Evolutionary conservation across 306 rosid genomes (phyloP).

Genomic region (Cicer bijugum): DNA sequence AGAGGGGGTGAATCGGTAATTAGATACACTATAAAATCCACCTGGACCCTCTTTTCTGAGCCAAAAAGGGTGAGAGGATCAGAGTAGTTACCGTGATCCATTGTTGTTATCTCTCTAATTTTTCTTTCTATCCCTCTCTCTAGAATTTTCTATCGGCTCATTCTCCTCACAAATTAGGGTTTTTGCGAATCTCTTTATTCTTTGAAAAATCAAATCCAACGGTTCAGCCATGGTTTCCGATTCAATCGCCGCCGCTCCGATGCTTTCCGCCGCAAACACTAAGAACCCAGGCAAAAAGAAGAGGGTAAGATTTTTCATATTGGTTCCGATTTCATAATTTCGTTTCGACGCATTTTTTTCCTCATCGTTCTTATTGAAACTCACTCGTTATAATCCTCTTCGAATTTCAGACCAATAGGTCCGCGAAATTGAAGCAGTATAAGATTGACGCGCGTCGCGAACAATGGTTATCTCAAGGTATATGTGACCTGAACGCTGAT

Average conservation of each 20-base stretch:
- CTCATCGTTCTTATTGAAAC: neutral
- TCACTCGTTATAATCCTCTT: neutral
- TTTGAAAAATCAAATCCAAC: conserved; percentile 47
- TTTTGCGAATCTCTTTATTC: conserved; percentile 49
- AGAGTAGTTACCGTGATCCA: conserved; percentile 83
- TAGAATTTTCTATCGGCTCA: conserved; percentile 44
- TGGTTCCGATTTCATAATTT: neutral
- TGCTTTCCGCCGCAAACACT: conserved; percentile 69
- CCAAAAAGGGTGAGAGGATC: conserved; percentile 64
- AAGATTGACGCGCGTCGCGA: conserved; percentile 98
- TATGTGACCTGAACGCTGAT: neutral
- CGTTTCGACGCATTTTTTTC: neutral
- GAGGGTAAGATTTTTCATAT: conserved; percentile 62
- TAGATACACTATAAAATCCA: conserved; percentile 17
- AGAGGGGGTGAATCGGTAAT: conserved; percentile 43
- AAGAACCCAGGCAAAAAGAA: conserved; percentile 85
- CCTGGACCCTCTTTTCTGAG: conserved; percentile 37
- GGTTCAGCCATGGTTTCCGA: conserved; percentile 75
- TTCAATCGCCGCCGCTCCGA: conserved; percentile 66
- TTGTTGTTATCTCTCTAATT: conserved; percentile 36
- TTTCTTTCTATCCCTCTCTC: conserved; percentile 44
- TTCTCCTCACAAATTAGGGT: conserved; percentile 58
- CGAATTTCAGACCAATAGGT: conserved; percentile 72
- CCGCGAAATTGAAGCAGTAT: conserved; percentile 96
- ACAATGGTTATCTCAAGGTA: conserved; percentile 96